Base-by-base conservation (phyloP, 148 eudicot genomes). In the Silene conica region DNA sequence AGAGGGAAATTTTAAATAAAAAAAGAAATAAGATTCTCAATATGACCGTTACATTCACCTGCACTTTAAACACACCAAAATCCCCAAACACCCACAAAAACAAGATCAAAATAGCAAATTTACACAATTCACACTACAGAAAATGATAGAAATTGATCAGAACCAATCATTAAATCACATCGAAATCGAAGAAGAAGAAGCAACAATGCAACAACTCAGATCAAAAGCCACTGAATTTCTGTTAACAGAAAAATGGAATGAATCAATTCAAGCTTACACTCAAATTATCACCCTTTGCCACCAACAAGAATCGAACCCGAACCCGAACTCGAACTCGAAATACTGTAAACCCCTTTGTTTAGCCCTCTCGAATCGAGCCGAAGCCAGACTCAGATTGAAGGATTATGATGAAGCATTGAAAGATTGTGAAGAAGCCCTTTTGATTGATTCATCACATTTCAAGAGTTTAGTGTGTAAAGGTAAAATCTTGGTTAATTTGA, bases 391-490 rank as follows among this genome's bases (percentile, higher is more conserved):
- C 43, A 80, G 85, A 26, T 68, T 79, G 2, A 61, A 73, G 23
- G 83, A 87, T 8, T 87, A 76, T 12, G 58, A 72, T 1, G 80
- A 77, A 69, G 93, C 89, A 8, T 50, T 94, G 63, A 41, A 59
- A 45, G 97, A 91, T 79, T 94, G 98, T 70, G 89, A 94, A 2
- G 86, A 88, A 71, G 91, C 96, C 5, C 73, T 91, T 50, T 66
- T 74, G 48, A 87, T 89, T 34, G 93, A 86, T 48, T 65, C 43
- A 20, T 41, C 86, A 73, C 89, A 91, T 78, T 81, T 84, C 86
- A 93, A 89, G 79, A 82, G 95, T 23, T 80, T 93, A 4, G 69
- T 93, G n/a, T 89, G 94, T 74, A 88, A 93, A 83, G 98, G 98
- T 79, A 93, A 87, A 78, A 88, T 87, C 83, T 82, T 89, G 81